Evolutionary conservation across 768 basidiomycete genomes (phyloP).

Genomic region (Dioszegia crocea): DNA sequence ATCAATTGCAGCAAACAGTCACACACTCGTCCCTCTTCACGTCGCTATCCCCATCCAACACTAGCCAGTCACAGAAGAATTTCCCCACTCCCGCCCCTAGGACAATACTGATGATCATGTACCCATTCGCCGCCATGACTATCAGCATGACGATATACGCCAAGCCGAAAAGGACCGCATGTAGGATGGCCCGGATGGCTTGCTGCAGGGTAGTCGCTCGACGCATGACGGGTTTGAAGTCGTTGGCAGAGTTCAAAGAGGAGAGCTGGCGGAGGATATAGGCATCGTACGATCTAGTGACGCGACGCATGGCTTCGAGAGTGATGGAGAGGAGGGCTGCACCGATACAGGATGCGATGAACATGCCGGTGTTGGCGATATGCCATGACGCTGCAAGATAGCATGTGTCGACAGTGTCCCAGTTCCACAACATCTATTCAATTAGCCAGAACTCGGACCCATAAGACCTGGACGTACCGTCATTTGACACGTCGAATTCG

Average conservation of each 20-base stretch:
- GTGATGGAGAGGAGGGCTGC: slow-evolving; percentile 43
- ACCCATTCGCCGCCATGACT: slow-evolving; percentile 47
- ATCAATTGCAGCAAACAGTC: slow-evolving; percentile 15
- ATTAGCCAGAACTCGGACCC: not conserved
- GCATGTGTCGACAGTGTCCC: slow-evolving; percentile 38
- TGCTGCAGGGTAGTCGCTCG: slow-evolving; percentile 33
- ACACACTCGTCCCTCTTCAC: slow-evolving; percentile 5
- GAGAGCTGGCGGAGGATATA: slow-evolving; percentile 19
- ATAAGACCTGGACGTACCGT: not conserved
- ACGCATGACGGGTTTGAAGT: slow-evolving; percentile 6
- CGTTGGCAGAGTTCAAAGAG: slow-evolving; percentile 5
- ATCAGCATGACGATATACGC: slow-evolving; percentile 30
- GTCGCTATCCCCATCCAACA: not conserved
- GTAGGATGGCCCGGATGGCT: slow-evolving; percentile 29
- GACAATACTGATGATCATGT: slow-evolving; percentile 42
- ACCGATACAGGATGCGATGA: slow-evolving; percentile 45
- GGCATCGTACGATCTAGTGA: slow-evolving; percentile 43
- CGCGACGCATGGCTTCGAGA: slow-evolving; percentile 40
- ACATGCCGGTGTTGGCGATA: slow-evolving; percentile 36
- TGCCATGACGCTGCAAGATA: slow-evolving; percentile 46
- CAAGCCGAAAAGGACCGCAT: slow-evolving; percentile 22
- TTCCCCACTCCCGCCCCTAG: slow-evolving; percentile 31
- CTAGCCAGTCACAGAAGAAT: slow-evolving; percentile 32
- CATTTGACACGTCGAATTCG: slow-evolving; percentile 8
- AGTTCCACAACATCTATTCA: slow-evolving; percentile 43